These are phyloP conservation scores for Exophiala oligosperma DNA, from an alignment of 2,329 filamentous ascomycete genomes.

Conservation along the genomic window DNA sequence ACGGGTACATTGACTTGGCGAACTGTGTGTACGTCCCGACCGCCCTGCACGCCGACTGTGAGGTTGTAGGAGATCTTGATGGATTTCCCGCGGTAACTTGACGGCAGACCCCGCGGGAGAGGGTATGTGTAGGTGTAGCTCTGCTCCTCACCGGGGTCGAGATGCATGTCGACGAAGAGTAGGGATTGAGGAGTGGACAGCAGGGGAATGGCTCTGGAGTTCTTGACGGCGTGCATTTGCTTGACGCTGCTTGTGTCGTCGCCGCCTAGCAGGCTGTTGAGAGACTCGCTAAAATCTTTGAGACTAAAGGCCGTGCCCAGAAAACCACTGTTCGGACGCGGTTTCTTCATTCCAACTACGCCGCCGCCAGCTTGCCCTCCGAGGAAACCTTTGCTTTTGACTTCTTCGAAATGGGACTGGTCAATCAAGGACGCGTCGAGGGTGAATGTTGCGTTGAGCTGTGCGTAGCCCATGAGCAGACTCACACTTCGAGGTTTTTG, in stretches of 20 bases:
- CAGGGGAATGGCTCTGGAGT: conserved; percentile 82
- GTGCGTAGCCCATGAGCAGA: conserved; percentile 97
- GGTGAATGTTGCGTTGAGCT: conserved; percentile 88
- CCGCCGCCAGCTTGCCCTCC: conserved; percentile 80
- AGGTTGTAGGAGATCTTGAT: conserved; percentile 92
- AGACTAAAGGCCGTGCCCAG: conserved; percentile 77
- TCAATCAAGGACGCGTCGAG: conserved; percentile 90
- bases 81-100: conserved; percentile 84
- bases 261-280: conserved; percentile 82
- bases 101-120: conserved; percentile 84
- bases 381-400: conserved; percentile 90
- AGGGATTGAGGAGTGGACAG: conserved; percentile 96
- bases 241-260: conserved; percentile 90
- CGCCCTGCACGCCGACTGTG: conserved; percentile 85
- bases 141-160: conserved; percentile 84
- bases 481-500: conserved; percentile 63
- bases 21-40: conserved; percentile 75
- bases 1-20: conserved; percentile 92
- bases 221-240: conserved; percentile 87
- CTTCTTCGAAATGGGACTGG: conserved; percentile 86
- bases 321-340: conserved; percentile 71
- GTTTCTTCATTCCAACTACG: conserved; percentile 74
- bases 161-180: conserved; percentile 86
- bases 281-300: conserved; percentile 81
- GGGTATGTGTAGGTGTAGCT: conserved; percentile 85